Base-by-base conservation (phyloP, 257 asterid genomes). In the Capsicum rhomboideum region DNA sequence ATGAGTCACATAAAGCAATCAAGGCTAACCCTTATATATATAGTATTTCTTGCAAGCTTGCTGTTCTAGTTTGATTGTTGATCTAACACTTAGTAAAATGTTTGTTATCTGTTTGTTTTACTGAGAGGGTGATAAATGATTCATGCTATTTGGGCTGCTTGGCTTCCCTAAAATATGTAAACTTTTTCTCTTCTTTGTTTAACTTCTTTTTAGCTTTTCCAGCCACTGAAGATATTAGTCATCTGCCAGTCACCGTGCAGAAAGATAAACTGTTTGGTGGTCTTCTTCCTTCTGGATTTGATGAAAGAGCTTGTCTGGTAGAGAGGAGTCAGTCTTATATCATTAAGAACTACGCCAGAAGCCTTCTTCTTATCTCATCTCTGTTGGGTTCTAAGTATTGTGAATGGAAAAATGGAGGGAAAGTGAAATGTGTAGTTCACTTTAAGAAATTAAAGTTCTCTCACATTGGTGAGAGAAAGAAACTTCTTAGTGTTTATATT, bases 241-340 rank as follows among this genome's bases (percentile, higher is more conserved):
- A 88, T 58, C 85, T 54, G 40, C 93, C 90, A 0, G 87, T 81
- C 74, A 85, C 83, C 69, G 86, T 77, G 42, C 88, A 61, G 34
- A 61, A 86, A n/a, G 95, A 91, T 83, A 88, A 85, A 69, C 91
- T 91, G 21, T 91, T 91, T 1, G 91, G 93, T 8, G 90, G 91
- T 78, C 95, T 94, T 82, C 94, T 94, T 21, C 89, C 95, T 0
- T 55, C 87, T n/a, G 97, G 94, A 63, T 89, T 94, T 14, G 94
- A 93, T 31, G 89, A 88, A 85, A 79, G 80, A 50, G 90, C 97
- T 69, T 96, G 98, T 88, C 87, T 79, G 6, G 99, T 84, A 91
- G 98, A 85, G 85, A 89, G 37, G 89, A 91, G 23, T 91, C 95
- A 6, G 87, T 87, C 78, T 58, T 86, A 55, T 92, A 88, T 80